A percentile compares a stretch with the other conserved stretches of the same genome.
Conservation (phyloP, 2,329 filamentous ascomycete species). For the Tetracladium maxilliforme region DNA sequence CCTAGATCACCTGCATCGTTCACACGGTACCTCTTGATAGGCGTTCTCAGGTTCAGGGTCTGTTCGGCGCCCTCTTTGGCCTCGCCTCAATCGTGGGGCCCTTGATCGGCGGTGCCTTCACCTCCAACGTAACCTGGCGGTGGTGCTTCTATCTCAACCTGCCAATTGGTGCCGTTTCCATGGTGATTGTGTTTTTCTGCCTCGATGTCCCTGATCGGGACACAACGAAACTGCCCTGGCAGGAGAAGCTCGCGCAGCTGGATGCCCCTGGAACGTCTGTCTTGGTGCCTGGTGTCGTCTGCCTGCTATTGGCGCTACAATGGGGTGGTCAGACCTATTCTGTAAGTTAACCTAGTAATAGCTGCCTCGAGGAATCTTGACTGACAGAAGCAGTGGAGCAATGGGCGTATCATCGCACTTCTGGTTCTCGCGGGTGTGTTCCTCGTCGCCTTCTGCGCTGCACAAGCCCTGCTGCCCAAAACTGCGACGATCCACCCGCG, state of each 20-base stretch:
- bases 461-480: slow-evolving; percentile 20
- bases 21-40: slow-evolving; percentile 2
- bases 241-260: slow-evolving; percentile 12
- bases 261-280: slow-evolving; percentile 12
- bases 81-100: slow-evolving; percentile 11
- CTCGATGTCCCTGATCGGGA: slow-evolving; percentile 12
- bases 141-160: slow-evolving; percentile 23
- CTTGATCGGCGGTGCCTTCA: slow-evolving; percentile 16
- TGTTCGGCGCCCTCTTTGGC: slow-evolving; percentile 5
- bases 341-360: slow-evolving; percentile 1
- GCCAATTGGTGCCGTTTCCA: slow-evolving; percentile 18
- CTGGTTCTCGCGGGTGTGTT: slow-evolving; percentile 15
- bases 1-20: not conserved
- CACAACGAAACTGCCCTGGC: slow-evolving; percentile 7
- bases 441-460: slow-evolving; percentile 9
- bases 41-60: slow-evolving; percentile 5
- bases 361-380: slow-evolving; percentile 1
- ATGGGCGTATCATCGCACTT: slow-evolving; percentile 17
- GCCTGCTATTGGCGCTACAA: slow-evolving; percentile 15
- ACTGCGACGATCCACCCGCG: slow-evolving; percentile 22
- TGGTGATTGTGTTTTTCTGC: slow-evolving; percentile 16
- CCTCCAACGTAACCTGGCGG: slow-evolving; percentile 16
- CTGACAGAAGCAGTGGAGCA: slow-evolving; percentile 14
- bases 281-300: slow-evolving; percentile 15
- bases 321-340: slow-evolving; percentile 28